Base-by-base conservation (phyloP, 768 basidiomycete genomes). In the Sarcodon aspratus region DNA sequence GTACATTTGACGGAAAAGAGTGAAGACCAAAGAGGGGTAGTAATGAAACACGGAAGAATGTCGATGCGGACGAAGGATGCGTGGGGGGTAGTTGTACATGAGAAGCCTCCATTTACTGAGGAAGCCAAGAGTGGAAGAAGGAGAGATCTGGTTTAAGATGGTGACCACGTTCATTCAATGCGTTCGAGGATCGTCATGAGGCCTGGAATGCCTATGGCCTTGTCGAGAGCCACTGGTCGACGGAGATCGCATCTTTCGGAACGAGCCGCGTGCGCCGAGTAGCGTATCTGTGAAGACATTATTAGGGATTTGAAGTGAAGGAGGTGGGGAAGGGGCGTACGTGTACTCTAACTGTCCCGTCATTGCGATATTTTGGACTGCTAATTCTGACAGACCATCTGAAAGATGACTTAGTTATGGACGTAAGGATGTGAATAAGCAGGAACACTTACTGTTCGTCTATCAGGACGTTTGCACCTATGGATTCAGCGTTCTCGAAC, bases 111-210 rank as follows among this genome's bases (percentile, higher is more conserved):
- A 36, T 5, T 38, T 52, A 11, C 15, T 21, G 17, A 8, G 47
- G 4, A 42, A 48, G 3, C 44, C 51, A 9, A 40, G 42, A 3
- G 51, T 48, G 18, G 51, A 52, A 36, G 51, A 44, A 11, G 9
- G 48, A 33, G 12, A 15, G 31, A 52, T 48, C 3, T 34, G 48
- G 18, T 42, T 48, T n/a, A 18, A 44, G 6, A 52, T 52, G 27
- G 37, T 47, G 11, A 21, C 10, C 11, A 1, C 15, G 21, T 6
- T 53, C 48, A 57, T 44, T 56, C 55, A 36, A 54, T 45, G 27
- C 79, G 69, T 44, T 65, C 66, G 45, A 80, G 21, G 59, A 87
- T 75, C 36, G 82, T 86, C 86, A 88, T 89, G 32, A 86, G 70
- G 8, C 85, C 86, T 2, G 81, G 80, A 6, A 88, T 71, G 53